A percentile compares a stretch with the other conserved stretches of the same genome.
Evolutionary conservation across 2,329 filamentous ascomycete genomes (phyloP).

Genomic region (Pleoardoris graminearum): DNA sequence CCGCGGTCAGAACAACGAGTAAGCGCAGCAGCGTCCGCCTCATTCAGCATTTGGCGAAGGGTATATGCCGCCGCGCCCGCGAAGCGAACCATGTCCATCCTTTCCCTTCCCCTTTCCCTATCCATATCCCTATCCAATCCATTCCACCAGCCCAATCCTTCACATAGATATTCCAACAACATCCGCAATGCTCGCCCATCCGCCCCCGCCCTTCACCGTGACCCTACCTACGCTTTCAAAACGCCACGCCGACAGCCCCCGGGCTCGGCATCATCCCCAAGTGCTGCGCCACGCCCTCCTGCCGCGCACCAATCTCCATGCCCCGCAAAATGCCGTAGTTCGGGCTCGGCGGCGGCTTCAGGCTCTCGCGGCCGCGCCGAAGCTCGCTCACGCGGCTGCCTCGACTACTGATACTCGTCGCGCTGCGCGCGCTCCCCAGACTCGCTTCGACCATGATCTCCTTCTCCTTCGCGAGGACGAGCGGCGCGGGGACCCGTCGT

Average conservation of each 20-base stretch:
- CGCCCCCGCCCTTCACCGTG: not conserved
- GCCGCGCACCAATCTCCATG: conserved; percentile 33
- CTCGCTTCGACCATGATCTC: conserved; percentile 25
- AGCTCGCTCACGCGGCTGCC: conserved; percentile 3
- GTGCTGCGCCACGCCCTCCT: conserved; percentile 14
- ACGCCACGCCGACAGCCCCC: conserved; percentile 40
- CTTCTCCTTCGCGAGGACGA: conserved; percentile 30
- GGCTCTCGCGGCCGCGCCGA: conserved; percentile 6
- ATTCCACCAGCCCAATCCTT: too few relatives aligned
- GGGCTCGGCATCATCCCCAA: conserved; percentile 17
- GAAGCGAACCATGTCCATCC: not conserved
- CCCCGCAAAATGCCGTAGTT: conserved; percentile 32
- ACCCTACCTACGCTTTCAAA: conserved; percentile 19
- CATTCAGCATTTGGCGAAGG: conserved; percentile 4
- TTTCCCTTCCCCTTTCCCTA: not conserved
- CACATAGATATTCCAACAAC: too few relatives aligned
- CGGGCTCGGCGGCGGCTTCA: conserved; percentile 35
- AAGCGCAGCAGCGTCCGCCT: conserved; percentile 9
- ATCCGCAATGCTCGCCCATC: not conserved
- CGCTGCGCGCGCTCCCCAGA: conserved; percentile 23
- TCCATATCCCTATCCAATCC: not conserved
- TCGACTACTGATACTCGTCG: not conserved
- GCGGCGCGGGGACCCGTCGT: conserved; percentile 33
- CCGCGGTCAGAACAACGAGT: not conserved
- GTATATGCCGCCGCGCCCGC: conserved; percentile 17